Percentiles rank a stretch among this genome's conserved stretches.
These are phyloP conservation scores for Ambispora gerdemannii DNA, from an alignment of 192 early-diverging fungal species.

Conservation along the genomic window DNA sequence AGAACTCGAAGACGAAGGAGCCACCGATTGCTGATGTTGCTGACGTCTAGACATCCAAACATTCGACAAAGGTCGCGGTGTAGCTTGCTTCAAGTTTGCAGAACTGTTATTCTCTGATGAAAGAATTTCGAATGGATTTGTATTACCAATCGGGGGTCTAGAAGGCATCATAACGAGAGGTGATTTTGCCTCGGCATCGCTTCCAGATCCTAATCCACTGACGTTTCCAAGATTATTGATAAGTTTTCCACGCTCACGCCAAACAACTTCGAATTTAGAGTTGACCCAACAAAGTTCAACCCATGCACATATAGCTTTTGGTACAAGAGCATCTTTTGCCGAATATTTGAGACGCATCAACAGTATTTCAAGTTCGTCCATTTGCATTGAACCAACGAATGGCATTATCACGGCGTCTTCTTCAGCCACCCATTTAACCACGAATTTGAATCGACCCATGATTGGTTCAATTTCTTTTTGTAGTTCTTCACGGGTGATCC, in stretches of 20 bases:
- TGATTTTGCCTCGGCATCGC: background rate
- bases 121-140: slow-evolving; percentile 12
- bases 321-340: slow-evolving; percentile 37
- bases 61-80: background rate
- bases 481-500: slow-evolving; percentile 47
- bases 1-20: background rate
- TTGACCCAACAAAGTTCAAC: slow-evolving; percentile 60
- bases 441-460: slow-evolving; percentile 42
- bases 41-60: background rate
- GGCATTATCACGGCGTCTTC: slow-evolving; percentile 50
- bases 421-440: slow-evolving; percentile 52
- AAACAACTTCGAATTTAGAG: slow-evolving; percentile 45
- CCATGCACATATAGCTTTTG: slow-evolving; percentile 35
- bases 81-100: background rate
- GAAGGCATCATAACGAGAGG: background rate
- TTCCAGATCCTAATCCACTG: background rate
- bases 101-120: background rate
- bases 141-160: background rate
- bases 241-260: slow-evolving; percentile 27
- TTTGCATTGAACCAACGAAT: slow-evolving; percentile 39
- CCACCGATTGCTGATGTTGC: background rate
- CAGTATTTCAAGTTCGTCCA: slow-evolving; percentile 50
- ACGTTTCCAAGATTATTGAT: background rate
- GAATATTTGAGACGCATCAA: slow-evolving; percentile 42
- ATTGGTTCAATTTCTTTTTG: slow-evolving; percentile 48